A percentile compares a stretch with the other conserved stretches of the same genome.
phyloP scores from a whole-genome alignment of 176 grass and related monocot species.

The Cocos nucifera region DNA sequence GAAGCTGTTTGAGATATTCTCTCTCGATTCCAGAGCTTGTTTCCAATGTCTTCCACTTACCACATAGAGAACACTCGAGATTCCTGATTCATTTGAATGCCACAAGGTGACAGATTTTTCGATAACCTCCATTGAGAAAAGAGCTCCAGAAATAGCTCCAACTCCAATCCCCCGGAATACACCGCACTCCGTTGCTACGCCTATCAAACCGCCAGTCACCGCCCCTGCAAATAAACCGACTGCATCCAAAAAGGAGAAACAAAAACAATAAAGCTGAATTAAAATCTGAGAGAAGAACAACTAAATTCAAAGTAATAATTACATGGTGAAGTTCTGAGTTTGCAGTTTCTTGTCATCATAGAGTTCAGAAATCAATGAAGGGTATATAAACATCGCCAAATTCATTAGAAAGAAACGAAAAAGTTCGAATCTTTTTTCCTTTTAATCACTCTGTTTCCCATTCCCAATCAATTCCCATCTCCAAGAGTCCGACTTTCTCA shows the following conservation, averaged over 20 bases:
- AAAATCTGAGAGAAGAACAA: too few relatives aligned
- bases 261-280: background rate
- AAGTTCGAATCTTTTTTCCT: too few relatives aligned
- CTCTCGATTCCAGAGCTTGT: background rate
- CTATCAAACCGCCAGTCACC: constrained; percentile 3
- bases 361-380: too few relatives aligned
- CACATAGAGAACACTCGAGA: constrained; percentile 9
- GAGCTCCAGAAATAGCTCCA: constrained; percentile 13
- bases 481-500: too few relatives aligned
- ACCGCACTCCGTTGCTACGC: constrained; percentile 4
- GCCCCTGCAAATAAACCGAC: constrained; percentile 3
- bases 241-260: background rate
- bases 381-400: too few relatives aligned
- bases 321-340: too few relatives aligned
- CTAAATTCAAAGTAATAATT: too few relatives aligned
- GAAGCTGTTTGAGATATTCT: too few relatives aligned
- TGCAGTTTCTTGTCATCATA: too few relatives aligned
- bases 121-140: constrained; percentile 16
- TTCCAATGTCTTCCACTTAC: constrained; percentile 62
- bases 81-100: constrained; percentile 4
- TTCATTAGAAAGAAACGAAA: too few relatives aligned
- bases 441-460: too few relatives aligned
- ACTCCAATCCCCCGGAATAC: constrained; percentile 4
- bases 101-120: constrained; percentile 11
- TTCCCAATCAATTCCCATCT: too few relatives aligned